Conservation (phyloP, 2,329 filamentous ascomycete species). For the Arthroderma sp. region DNA sequence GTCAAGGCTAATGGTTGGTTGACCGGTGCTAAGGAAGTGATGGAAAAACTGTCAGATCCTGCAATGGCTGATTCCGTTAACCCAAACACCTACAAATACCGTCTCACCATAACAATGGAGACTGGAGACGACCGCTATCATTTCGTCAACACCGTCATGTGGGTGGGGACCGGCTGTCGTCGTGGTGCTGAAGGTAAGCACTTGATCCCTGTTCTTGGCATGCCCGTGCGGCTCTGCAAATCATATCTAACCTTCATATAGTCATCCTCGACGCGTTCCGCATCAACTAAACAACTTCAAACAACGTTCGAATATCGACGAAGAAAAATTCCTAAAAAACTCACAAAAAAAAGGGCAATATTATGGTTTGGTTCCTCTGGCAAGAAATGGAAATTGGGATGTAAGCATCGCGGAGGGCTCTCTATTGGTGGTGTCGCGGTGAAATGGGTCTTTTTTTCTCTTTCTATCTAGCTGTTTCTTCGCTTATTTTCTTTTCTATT, state of each 20-base stretch:
- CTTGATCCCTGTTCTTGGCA: not conserved
- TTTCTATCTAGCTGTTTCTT: slow-evolving; percentile 9
- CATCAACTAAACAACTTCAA: slow-evolving; percentile 17
- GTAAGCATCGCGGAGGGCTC: not conserved
- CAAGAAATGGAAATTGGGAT: too few species aligned
- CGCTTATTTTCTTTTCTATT: too few species aligned
- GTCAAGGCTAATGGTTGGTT: slow-evolving; percentile 37
- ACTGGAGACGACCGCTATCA: slow-evolving; percentile 38
- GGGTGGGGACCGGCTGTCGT: slow-evolving; percentile 37
- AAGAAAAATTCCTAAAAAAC: too few species aligned
- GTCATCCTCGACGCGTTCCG: slow-evolving; percentile 27
- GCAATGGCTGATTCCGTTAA: slow-evolving; percentile 33
- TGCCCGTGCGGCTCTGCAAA: not conserved
- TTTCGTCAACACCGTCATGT: slow-evolving; percentile 38
- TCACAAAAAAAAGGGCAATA: too few species aligned
- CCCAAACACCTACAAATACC: slow-evolving; percentile 37
- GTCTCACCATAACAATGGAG: slow-evolving; percentile 35
- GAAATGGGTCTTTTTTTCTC: slow-evolving; percentile 5
- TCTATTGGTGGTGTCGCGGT: slow-evolving; percentile 3
- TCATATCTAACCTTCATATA: slow-evolving; percentile 4
- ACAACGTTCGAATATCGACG: not conserved
- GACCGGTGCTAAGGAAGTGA: slow-evolving; percentile 35
- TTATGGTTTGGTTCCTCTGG: too few species aligned
- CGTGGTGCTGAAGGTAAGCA: slow-evolving; percentile 32
- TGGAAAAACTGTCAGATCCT: slow-evolving; percentile 36